These are phyloP conservation scores for Petunia hybrid DNA, from an alignment of 305 asterid species.

Conservation along the genomic window DNA sequence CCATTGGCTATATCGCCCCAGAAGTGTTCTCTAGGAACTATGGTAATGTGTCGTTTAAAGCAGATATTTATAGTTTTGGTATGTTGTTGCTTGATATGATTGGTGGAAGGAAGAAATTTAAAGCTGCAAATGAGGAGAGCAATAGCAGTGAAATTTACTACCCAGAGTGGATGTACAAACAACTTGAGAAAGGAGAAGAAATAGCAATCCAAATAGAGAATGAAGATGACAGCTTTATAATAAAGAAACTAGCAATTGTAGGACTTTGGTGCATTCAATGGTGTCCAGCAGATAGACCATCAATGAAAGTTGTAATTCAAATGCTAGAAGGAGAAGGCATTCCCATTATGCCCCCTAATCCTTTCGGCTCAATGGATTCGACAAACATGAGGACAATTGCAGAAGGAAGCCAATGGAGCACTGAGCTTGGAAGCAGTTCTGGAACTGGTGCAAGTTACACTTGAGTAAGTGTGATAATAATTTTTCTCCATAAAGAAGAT, in stretches of 20 bases:
- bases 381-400: slow-evolving; percentile 18
- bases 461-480: neutral
- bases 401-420: slow-evolving; percentile 32
- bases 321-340: slow-evolving; percentile 38
- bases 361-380: slow-evolving; percentile 42
- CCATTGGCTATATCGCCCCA: slow-evolving; percentile 78
- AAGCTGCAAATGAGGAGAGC: slow-evolving; percentile 29
- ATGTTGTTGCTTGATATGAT: slow-evolving; percentile 61
- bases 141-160: slow-evolving; percentile 45
- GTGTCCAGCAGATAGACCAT: slow-evolving; percentile 64
- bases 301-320: slow-evolving; percentile 39
- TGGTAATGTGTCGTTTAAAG: slow-evolving; percentile 53
- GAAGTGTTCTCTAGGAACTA: slow-evolving; percentile 79
- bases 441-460: neutral
- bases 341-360: slow-evolving; percentile 56
- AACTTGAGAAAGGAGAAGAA: slow-evolving; percentile 50
- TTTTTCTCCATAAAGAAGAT: neutral
- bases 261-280: slow-evolving; percentile 66
- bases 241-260: slow-evolving; percentile 48
- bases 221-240: slow-evolving; percentile 43
- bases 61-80: slow-evolving; percentile 67
- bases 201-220: slow-evolving; percentile 42
- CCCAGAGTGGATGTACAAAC: slow-evolving; percentile 52
- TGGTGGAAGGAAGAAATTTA: slow-evolving; percentile 53
- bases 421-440: slow-evolving; percentile 28